Base-by-base conservation (phyloP, 495 filamentous ascomycete species). In the Penicillium silybi region DNA sequence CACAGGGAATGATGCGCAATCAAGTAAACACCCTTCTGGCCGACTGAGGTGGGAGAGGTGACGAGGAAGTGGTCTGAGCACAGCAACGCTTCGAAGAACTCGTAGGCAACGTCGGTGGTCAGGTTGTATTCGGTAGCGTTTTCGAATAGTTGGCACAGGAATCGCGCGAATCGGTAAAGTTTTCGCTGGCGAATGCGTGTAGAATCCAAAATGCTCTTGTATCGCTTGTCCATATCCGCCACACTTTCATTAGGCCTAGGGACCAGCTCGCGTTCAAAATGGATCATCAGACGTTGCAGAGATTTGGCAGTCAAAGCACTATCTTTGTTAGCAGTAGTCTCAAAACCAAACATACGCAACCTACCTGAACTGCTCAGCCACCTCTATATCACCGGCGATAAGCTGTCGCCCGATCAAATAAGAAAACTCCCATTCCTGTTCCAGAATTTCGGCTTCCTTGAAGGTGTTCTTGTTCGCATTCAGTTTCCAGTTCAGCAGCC, bases 391-490 rank as follows among this genome's bases (percentile, higher is more conserved):
- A 48, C 95, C 93, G 37, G 89, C 89, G 44, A 92, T 85, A 34
- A 98, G 79, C 58, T 90, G 87, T 19, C 86, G 80, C 11, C 92
- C 93, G 52, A 97, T 87, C 49, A 90, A 86, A 61, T 97, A 97
- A 1, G 87, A 91, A 55, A 96, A 97, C 22, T 86, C 87, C 92
- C 93, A 98, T 67, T 97, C 93, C 58, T 96, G 92, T 63, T 96
- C 92, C 26, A 98, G 72, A 54, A 98, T 89, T 69, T 98, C 93
- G 11, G 93, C 93, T 62, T 97, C 93, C 64, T 97, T 97, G 79
- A 97, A 97, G 0, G 93, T 96, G 69, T 97, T 98, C 65, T 96
- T 97, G 72, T 97, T 97, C 40, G 90, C 89, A 63, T 90, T 90
- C 41, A 98, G 75, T 64, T 97, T 97, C 88, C 91, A 96, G 59